Conservation (phyloP, 176 grass and related monocot species). For the Poa annua region DNA sequence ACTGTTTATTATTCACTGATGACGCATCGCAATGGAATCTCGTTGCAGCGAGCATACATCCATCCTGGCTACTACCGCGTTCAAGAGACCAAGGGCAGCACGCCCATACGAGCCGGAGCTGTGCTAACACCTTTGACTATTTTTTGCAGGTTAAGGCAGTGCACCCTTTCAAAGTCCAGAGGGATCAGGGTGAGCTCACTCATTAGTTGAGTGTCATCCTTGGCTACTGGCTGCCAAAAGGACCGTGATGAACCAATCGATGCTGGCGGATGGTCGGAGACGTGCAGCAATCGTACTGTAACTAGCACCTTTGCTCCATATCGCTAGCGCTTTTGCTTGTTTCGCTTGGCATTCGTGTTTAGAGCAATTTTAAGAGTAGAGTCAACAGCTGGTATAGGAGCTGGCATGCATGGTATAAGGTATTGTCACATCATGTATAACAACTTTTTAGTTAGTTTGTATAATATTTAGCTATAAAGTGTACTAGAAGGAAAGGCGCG, state of each 20-base stretch:
- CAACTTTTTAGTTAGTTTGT: no score
- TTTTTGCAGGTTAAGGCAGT: neutral
- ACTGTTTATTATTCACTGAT: no score
- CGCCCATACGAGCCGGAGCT: neutral
- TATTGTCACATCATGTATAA: no score
- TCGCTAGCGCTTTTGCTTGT: no score
- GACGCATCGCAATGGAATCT: neutral
- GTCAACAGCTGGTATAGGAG: no score
- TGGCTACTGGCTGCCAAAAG: neutral
- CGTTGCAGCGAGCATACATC: neutral
- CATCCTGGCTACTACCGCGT: constrained; percentile 15
- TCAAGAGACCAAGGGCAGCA: constrained; percentile 24
- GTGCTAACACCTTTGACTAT: constrained; percentile 25
- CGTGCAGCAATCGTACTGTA: neutral
- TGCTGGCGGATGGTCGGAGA: neutral
- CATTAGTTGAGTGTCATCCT: neutral
- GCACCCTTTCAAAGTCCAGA: constrained; percentile 35
- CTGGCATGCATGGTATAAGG: no score
- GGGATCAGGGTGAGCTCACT: neutral
- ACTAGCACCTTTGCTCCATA: neutral
- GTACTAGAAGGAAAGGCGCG: no score
- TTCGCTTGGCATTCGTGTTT: no score
- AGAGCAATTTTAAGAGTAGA: no score
- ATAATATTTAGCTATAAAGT: no score
- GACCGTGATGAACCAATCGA: neutral